Conservation (phyloP, 805 yeast species). For the Kodamaea neixiangensis region DNA sequence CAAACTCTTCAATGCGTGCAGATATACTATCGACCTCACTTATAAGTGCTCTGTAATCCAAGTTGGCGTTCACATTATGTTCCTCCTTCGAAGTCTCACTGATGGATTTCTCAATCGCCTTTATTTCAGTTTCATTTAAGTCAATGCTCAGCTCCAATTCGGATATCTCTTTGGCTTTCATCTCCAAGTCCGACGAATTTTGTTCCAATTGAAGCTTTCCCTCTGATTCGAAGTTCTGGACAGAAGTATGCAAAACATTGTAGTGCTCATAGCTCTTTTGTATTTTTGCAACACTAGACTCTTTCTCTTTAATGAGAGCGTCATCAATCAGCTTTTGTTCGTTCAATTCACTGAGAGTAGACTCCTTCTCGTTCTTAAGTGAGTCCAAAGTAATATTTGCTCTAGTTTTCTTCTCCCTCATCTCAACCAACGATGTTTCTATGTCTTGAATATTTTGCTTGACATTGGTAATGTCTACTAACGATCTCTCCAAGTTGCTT, state of each 20-base stretch:
- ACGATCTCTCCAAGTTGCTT: slow-evolving; percentile 52
- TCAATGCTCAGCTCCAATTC: slow-evolving; percentile 25
- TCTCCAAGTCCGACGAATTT: slow-evolving; percentile 16
- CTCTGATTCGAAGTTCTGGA: slow-evolving; percentile 24
- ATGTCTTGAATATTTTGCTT: slow-evolving; percentile 39
- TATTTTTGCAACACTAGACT: neutral
- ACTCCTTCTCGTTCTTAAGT: slow-evolving; percentile 15
- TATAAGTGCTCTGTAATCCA: slow-evolving; percentile 54
- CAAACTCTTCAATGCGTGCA: slow-evolving; percentile 44
- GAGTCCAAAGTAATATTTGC: slow-evolving; percentile 15
- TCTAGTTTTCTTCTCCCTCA: slow-evolving; percentile 7
- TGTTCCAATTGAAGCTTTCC: slow-evolving; percentile 24
- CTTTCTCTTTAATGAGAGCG: neutral
- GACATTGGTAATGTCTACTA: slow-evolving; percentile 48
- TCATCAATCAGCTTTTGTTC: neutral
- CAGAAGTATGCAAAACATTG: slow-evolving; percentile 8
- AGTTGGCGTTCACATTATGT: slow-evolving; percentile 62
- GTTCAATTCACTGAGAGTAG: slow-evolving; percentile 10
- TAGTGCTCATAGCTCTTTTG: slow-evolving; percentile 9
- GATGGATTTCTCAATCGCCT: slow-evolving; percentile 24
- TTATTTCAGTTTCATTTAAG: slow-evolving; percentile 19
- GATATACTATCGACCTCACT: slow-evolving; percentile 39
- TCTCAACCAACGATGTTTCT: slow-evolving; percentile 14
- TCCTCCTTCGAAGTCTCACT: slow-evolving; percentile 42
- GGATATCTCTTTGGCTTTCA: slow-evolving; percentile 15